Conservation (phyloP, 352 stramenopile species). For the Globisporangium viniferum region DNA sequence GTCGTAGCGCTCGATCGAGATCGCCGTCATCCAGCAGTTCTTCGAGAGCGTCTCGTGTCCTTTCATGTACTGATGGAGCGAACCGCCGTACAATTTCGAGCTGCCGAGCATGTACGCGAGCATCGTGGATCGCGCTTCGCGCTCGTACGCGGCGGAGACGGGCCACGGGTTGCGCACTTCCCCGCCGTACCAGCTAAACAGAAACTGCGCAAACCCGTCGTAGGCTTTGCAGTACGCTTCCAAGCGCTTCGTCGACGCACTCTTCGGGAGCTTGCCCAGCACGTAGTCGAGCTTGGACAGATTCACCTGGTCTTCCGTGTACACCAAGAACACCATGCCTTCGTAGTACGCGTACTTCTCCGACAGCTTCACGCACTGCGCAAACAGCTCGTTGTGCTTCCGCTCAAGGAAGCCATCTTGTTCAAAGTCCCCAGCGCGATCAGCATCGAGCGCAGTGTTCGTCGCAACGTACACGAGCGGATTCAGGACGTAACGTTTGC, state of each 20-base stretch:
- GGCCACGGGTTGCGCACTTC: slow-evolving; percentile 71
- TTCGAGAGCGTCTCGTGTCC: slow-evolving; percentile 47
- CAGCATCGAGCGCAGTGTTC: slow-evolving; percentile 16
- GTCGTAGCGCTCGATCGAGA: slow-evolving; percentile 65
- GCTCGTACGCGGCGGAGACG: slow-evolving; percentile 19
- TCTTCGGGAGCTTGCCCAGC: slow-evolving; percentile 55
- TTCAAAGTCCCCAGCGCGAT: slow-evolving; percentile 22
- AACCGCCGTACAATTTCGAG: slow-evolving; percentile 50
- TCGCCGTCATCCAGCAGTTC: slow-evolving; percentile 63
- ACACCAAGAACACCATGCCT: slow-evolving; percentile 75
- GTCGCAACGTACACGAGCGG: slow-evolving; percentile 72
- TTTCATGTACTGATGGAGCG: slow-evolving; percentile 67
- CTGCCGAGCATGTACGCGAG: slow-evolving; percentile 64
- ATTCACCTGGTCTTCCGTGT: slow-evolving; percentile 57
- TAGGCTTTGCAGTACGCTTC: slow-evolving; percentile 61
- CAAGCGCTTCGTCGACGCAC: slow-evolving; percentile 48
- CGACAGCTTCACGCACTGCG: slow-evolving; percentile 48
- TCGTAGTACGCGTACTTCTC: slow-evolving; percentile 82
- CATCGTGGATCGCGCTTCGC: slow-evolving; percentile 32
- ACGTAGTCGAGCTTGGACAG: slow-evolving; percentile 68
- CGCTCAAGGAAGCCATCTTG: slow-evolving; percentile 18
- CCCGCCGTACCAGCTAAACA: slow-evolving; percentile 77
- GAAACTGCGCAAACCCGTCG: slow-evolving; percentile 56
- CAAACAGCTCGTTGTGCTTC: slow-evolving; percentile 56
- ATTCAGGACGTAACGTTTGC: slow-evolving; percentile 61